phyloP scores from a whole-genome alignment of 495 filamentous ascomycete species.

The Aspergillus baeticus region DNA sequence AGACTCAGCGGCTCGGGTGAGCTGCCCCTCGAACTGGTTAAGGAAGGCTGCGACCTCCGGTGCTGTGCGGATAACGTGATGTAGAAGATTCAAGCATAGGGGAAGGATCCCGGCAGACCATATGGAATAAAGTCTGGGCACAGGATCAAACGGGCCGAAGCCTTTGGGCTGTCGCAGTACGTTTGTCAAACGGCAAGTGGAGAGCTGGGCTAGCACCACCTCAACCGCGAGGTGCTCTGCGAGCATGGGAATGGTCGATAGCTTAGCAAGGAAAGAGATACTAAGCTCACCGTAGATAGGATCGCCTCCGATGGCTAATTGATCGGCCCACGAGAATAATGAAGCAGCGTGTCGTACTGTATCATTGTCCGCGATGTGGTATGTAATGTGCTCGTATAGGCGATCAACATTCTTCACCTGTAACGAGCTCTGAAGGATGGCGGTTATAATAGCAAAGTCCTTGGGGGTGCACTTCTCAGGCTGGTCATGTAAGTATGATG shows the following conservation, averaged over 20 bases:
- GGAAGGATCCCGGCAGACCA: constrained; percentile 89
- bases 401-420: constrained; percentile 55
- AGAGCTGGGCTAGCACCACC: constrained; percentile 72
- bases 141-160: constrained; percentile 66
- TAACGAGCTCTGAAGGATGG: constrained; percentile 78
- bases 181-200: constrained; percentile 70
- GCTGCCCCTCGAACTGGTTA: constrained; percentile 75
- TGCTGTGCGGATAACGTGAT: constrained; percentile 73
- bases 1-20: constrained; percentile 59
- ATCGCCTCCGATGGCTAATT: constrained; percentile 66
- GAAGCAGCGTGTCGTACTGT: constrained; percentile 78
- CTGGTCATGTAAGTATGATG: constrained; percentile 65
- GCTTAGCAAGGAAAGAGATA: constrained; percentile 80
- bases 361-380: constrained; percentile 60
- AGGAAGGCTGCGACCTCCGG: constrained; percentile 83
- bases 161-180: constrained; percentile 65
- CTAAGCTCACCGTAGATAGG: constrained; percentile 93
- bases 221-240: constrained; percentile 89
- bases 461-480: constrained; percentile 54
- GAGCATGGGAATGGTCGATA: constrained; percentile 76
- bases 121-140: constrained; percentile 66
- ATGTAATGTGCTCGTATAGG: constrained; percentile 59
- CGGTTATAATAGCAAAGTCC: constrained; percentile 88
- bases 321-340: constrained; percentile 93
- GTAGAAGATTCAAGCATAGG: constrained; percentile 84